phyloP scores from a whole-genome alignment of 306 rosid genomes.

The Quercus ilex region DNA sequence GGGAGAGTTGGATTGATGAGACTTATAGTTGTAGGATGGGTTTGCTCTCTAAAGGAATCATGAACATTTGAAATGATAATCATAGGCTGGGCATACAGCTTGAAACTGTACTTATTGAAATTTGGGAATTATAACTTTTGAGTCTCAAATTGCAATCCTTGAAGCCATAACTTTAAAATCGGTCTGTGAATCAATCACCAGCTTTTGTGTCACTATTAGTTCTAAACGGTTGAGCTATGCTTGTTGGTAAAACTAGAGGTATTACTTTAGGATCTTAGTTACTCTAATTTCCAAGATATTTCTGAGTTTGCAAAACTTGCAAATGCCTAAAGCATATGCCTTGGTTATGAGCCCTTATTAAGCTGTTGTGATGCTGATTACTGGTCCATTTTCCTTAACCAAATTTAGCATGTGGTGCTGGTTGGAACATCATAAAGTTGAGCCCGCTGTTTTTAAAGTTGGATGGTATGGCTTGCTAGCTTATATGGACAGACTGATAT shows the following conservation, averaged over 20 bases:
- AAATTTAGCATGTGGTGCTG: background rate
- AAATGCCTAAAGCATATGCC: background rate
- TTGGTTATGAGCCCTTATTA: background rate
- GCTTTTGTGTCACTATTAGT: background rate
- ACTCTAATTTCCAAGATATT: background rate
- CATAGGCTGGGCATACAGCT: background rate
- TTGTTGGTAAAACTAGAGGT: background rate
- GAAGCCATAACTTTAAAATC: background rate
- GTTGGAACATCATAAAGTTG: background rate
- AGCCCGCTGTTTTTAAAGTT: background rate
- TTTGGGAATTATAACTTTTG: background rate
- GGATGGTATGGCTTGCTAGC: background rate
- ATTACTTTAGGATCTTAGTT: background rate
- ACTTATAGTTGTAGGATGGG: background rate
- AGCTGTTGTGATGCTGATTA: background rate
- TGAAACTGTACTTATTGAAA: background rate
- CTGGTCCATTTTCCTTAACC: background rate
- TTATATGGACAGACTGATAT: background rate
- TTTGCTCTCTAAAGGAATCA: background rate
- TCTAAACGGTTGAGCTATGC: background rate
- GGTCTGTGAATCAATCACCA: background rate
- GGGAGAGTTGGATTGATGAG: background rate
- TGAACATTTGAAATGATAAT: background rate
- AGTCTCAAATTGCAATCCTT: background rate
- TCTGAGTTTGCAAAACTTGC: background rate